phyloP scores from a whole-genome alignment of 352 stramenopile genomes.

The Globisporangium splendens region DNA sequence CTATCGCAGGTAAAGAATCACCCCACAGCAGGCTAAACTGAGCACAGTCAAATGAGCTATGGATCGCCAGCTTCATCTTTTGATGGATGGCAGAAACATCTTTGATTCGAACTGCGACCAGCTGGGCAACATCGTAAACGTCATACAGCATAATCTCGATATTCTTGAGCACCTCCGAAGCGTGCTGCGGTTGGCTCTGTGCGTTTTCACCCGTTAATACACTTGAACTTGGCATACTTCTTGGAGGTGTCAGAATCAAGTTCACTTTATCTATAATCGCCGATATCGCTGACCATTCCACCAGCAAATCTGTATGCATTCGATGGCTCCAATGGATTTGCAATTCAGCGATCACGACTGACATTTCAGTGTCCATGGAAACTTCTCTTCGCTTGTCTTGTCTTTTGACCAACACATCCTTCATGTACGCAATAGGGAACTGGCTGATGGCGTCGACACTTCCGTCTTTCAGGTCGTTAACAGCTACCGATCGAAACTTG shows the following conservation, averaged over 20 bases:
- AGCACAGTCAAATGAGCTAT: constrained; percentile 27
- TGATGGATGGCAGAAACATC: constrained; percentile 24
- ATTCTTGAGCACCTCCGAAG: constrained; percentile 5
- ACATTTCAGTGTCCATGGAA: constrained; percentile 23
- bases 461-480: constrained; percentile 12
- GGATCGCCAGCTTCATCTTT: constrained; percentile 23
- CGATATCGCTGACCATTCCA: constrained; percentile 23
- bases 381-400: constrained; percentile 21
- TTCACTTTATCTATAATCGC: constrained; percentile 32
- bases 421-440: constrained; percentile 12
- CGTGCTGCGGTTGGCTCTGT: background rate
- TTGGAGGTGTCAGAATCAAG: constrained; percentile 28
- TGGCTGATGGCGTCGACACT: background rate
- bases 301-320: constrained; percentile 26
- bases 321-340: constrained; percentile 33
- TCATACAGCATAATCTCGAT: constrained; percentile 23
- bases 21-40: constrained; percentile 20
- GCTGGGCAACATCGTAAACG: constrained; percentile 20
- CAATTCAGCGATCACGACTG: constrained; percentile 22
- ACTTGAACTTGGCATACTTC: background rate
- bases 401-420: constrained; percentile 22
- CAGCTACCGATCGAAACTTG: constrained; percentile 11
- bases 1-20: constrained; percentile 14
- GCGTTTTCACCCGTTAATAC: background rate
- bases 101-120: constrained; percentile 16